A percentile compares a stretch with the other conserved stretches of the same genome.
These are phyloP conservation scores for Cryptosporidium meleagridis DNA, from an alignment of 169 alveolate genomes.

Conservation along the genomic window DNA sequence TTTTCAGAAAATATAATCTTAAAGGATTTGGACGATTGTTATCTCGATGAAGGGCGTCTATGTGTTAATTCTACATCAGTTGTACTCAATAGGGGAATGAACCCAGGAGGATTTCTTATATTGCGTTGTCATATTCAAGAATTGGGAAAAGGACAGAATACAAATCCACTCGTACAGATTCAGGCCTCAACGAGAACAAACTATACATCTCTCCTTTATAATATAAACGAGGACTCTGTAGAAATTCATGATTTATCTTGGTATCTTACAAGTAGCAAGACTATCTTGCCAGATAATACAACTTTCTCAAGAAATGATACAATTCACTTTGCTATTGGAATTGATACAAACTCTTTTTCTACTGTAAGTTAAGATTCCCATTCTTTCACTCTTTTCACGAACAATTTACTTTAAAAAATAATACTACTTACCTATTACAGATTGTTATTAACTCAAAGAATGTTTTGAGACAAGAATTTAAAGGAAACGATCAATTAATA, in stretches of 20 bases:
- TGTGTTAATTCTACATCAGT: conserved; percentile 59
- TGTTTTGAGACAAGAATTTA: conserved; percentile 35
- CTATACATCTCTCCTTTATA: conserved; percentile 23
- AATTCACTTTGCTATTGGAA: conserved; percentile 46
- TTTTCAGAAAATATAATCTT: background rate
- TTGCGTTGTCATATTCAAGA: conserved; percentile 12
- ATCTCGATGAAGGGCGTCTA: conserved; percentile 49
- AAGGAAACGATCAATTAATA: conserved; percentile 16
- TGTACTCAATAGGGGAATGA: conserved; percentile 45
- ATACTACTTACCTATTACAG: background rate
- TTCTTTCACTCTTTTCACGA: background rate
- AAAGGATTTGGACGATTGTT: background rate
- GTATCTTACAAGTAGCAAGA: conserved; percentile 28
- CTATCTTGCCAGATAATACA: conserved; percentile 15
- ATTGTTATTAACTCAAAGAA: conserved; percentile 54
- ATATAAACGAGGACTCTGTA: conserved; percentile 43
- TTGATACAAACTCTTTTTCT: conserved; percentile 43
- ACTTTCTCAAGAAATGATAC: conserved; percentile 44
- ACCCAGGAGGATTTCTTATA: conserved; percentile 58
- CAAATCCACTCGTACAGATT: conserved; percentile 38
- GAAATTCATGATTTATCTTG: conserved; percentile 49
- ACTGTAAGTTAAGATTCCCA: conserved; percentile 31
- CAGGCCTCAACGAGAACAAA: conserved; percentile 53
- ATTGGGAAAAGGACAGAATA: conserved; percentile 24
- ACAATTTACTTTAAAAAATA: background rate